Evolutionary conservation across 306 rosid genomes (phyloP), one percentile per base, ranked within the genome.

Genomic region (Rubus idaeus): DNA sequence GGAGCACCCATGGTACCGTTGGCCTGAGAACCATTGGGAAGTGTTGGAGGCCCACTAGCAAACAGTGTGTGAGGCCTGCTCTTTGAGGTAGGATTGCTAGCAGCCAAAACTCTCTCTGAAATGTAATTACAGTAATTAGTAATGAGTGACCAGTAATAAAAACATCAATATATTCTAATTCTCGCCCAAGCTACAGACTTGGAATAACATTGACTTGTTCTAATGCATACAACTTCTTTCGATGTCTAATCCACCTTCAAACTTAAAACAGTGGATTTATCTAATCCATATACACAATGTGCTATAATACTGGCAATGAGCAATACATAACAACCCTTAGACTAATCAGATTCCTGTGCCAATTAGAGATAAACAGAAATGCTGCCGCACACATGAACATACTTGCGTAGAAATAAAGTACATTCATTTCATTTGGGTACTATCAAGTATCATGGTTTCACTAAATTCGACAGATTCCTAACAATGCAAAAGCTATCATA

Each of bases 101-200:
- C 93, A 78, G 97, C 99, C 94, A 95, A 83, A 80, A 92, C 97
- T 91, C 97, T 92, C 83, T 95, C 99, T 95, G 86, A 84, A 84
- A 46, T 57, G 78, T 5, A 49, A 66, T 64, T 4, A 65, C 66
- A 68, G 23, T 14, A 77, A n/a, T 60, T 76, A 64, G 23, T 64
- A 60, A 60, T 30, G 40, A 60, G 2, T 51, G 56, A 57, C 47
- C 5, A 65, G 44, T 11, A 21, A 44, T 57, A 57, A 70, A 3
- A 71, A 72, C 37, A 18, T 56, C 62, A 23, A 53, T 35, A 30
- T 16, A 37, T 39, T 65, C 70, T 40, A 16, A 35, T 62, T 30
- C 26, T 35, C 39, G 3, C 20, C 45, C 17, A 62, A 62, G 68
- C 68, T 62, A 50, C 2, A 50, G 17, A 50, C 46, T 42, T 42